phyloP scores from a whole-genome alignment of 2,329 filamentous ascomycete genomes.

The Ophiostoma tasmaniense region DNA sequence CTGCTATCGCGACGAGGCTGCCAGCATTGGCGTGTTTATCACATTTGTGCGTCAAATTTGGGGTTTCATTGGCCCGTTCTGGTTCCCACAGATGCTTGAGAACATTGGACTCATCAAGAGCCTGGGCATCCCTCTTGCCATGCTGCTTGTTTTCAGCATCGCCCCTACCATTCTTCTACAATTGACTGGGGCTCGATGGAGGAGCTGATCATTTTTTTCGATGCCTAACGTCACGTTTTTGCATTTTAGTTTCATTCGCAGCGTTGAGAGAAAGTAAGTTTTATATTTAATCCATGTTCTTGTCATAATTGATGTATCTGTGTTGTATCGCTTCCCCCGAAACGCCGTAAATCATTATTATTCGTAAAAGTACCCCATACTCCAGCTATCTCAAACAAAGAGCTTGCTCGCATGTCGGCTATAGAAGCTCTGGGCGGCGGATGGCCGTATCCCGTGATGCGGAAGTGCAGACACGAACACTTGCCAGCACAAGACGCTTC shows the following conservation, averaged over 20 bases:
- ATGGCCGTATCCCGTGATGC: slow-evolving; percentile 10
- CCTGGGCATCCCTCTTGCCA: neutral
- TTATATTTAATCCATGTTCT: neutral
- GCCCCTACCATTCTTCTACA: neutral
- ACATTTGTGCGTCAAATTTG: slow-evolving; percentile 47
- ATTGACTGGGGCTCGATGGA: neutral
- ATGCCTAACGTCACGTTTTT: neutral
- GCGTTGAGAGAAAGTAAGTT: neutral
- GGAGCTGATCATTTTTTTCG: neutral
- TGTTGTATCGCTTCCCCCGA: neutral
- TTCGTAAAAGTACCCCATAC: neutral
- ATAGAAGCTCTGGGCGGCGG: slow-evolving; percentile 16
- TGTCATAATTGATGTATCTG: neutral
- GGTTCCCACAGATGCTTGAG: slow-evolving; percentile 18
- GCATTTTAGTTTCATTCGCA: neutral
- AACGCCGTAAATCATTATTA: neutral
- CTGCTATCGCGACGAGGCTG: slow-evolving; percentile 43
- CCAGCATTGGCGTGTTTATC: slow-evolving; percentile 49
- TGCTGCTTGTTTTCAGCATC: neutral
- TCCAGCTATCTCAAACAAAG: neutral
- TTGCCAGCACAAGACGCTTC: slow-evolving; percentile 24
- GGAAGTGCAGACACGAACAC: slow-evolving; percentile 17
- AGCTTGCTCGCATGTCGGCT: neutral
- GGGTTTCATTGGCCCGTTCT: slow-evolving; percentile 41
- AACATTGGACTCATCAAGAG: slow-evolving; percentile 5